Base-by-base conservation (phyloP, 164 flowering plant species). In the Platanus orientalis region DNA sequence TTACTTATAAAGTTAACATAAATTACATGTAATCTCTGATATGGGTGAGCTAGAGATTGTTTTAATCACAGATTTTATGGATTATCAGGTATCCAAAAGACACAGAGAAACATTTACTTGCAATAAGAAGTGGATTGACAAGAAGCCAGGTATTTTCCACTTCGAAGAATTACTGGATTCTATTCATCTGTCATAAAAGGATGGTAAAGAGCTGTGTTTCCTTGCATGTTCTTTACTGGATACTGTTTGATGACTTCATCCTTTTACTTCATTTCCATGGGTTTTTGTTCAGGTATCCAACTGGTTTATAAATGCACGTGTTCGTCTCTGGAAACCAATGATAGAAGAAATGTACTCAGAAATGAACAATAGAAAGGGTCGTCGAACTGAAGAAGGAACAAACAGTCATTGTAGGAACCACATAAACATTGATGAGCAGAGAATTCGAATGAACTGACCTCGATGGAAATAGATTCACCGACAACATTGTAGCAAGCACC, bases 71-170 rank as follows among this genome's bases (percentile, higher is more conserved):
- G 39, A 36, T 64, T 62, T 60, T 52, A 40, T 71, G 53, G 0
- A 23, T 70, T 75, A 12, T 76, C 79, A 94, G 99, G 84, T 94
- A 94, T 64, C 99, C 99, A 9, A 94, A 89, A 63, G 99, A 94
- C 71, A 78, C 96, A 27, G 97, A 94, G 82, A 94, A 94, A 81
- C 95, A 94, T 62, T 67, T 91, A 69, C 92, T 94, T 42, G 96
- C 99, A 17, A 63, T 86, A 24, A 82, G 76, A 72, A 94, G 99
- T 70, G 99, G 99, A 56, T 72, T 94, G 69, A 86, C 99, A n/a
- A 80, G 96, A 75, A 89, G 80, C 71, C 99, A 94, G 96, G 99
- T 91, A 78, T 50, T 60, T 21, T n/a, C 44, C 7, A 57, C 13
- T 27, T 66, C 13, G 7, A 40, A 20, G n/a, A 47, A 45, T 29